These are phyloP conservation scores for Mrakia frigida DNA, from an alignment of 768 basidiomycete species.

Conservation along the genomic window DNA sequence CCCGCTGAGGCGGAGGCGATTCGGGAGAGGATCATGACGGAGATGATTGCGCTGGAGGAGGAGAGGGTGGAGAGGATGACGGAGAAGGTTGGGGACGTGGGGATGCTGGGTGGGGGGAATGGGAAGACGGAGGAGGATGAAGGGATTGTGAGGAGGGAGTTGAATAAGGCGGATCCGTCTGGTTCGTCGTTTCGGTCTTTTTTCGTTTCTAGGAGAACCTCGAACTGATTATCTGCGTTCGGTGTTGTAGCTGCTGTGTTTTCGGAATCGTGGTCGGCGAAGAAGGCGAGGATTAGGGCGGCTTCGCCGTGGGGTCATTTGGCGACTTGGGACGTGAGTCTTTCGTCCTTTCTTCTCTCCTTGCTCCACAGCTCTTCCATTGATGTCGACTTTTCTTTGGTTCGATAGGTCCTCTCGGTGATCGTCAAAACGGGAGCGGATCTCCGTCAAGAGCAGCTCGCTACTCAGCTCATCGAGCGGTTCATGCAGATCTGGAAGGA, in stretches of 20 bases:
- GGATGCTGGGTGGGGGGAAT: slow-evolving; percentile 32
- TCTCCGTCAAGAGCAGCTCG: slow-evolving; percentile 92
- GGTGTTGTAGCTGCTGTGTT: slow-evolving; percentile 65
- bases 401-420: slow-evolving; percentile 87
- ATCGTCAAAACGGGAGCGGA: slow-evolving; percentile 99
- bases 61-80: slow-evolving; percentile 91
- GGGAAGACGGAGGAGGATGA: slow-evolving; percentile 81
- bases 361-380: too few species aligned
- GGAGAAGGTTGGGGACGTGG: slow-evolving; percentile 41
- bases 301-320: slow-evolving; percentile 94
- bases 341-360: not conserved
- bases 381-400: not conserved
- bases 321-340: slow-evolving; percentile 55
- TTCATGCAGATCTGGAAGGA: slow-evolving; percentile 94
- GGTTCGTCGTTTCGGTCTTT: too few species aligned
- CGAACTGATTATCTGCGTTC: not conserved
- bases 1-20: slow-evolving; percentile 81
- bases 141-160: slow-evolving; percentile 80
- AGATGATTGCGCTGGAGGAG: slow-evolving; percentile 95
- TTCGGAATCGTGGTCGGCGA: slow-evolving; percentile 87
- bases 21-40: slow-evolving; percentile 91
- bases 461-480: slow-evolving; percentile 86
- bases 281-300: slow-evolving; percentile 91
- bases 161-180: slow-evolving; percentile 92
- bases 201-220: not conserved